Evolutionary conservation across 2,329 filamentous ascomycete species (phyloP), one percentile per base, ranked within the genome.

Genomic region (Rhynchosporium agropyri): DNA sequence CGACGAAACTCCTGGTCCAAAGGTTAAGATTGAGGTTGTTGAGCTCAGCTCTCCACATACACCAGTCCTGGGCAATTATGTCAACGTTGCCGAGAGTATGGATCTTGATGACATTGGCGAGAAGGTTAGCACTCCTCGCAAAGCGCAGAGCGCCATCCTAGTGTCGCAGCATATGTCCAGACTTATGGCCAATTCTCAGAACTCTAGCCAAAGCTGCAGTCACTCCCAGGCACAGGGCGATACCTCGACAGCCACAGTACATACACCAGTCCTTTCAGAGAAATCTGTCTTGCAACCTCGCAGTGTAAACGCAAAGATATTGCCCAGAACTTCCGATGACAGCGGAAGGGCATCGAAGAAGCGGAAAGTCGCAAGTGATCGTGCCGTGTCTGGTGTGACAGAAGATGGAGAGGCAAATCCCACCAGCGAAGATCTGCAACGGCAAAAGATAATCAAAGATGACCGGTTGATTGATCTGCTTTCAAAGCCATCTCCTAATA

Each of bases 101-200:
- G 74, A 76, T 62, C 67, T 76, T 10, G 74, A 76, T 64, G 74
- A 75, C 26, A 74, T 76, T 63, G 74, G 74, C 4, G 63, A 72
- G 45, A 74, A 73, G 58, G 67, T 74, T 12, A 62, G 67, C 46
- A 76, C 75, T 8, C 75, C 75, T 1, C 74, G 70, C 61, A 76
- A 75, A 63, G 68, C 62, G 50, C 67, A 65, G 1, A 66, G 62
- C 28, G 53, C 61, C 26, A 13, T 62, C 5, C 48, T 67, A 45
- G 40, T 65, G 12, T 54, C 40, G 46, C 61, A 38, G 13, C 53
- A 53, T 38, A 33, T 42, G 50, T 49, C 49, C 26, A 51, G 28
- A 50, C n/a, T 43, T 7, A 33, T 38, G 7, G 20, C 55, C 10
- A 31, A 33, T 13, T 54, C 56, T 10, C 55, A 45, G 33, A 50